phyloP scores from a whole-genome alignment of 2,329 filamentous ascomycete species.

The Chaetomium globosum region DNA sequence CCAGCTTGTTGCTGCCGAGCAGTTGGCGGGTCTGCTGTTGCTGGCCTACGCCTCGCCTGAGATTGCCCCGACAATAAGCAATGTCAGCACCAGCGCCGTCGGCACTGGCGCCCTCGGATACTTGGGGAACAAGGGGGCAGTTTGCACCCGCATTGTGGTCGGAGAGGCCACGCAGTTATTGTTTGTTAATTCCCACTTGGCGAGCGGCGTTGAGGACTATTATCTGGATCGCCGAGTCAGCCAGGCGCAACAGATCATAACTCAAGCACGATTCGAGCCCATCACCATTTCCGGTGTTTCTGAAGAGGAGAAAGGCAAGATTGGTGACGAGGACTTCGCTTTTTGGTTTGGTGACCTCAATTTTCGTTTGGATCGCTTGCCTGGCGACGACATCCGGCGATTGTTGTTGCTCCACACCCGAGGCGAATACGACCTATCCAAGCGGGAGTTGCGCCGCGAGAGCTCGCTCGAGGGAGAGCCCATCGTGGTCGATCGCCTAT shows the following conservation, averaged over 20 bases:
- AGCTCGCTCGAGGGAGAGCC: constrained; percentile 51
- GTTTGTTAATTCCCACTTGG: constrained; percentile 89
- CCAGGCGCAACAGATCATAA: constrained; percentile 80
- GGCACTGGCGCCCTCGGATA: constrained; percentile 91
- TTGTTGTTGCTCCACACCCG: constrained; percentile 79
- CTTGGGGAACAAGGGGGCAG: constrained; percentile 93
- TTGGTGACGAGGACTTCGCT: constrained; percentile 89
- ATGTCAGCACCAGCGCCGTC: constrained; percentile 78
- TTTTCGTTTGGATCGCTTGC: constrained; percentile 84
- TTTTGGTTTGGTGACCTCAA: constrained; percentile 98
- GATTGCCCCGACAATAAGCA: constrained; percentile 72
- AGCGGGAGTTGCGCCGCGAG: constrained; percentile 42
- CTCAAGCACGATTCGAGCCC: constrained; percentile 76
- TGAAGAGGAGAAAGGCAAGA: constrained; percentile 66
- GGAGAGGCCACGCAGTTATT: constrained; percentile 88
- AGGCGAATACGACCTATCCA: constrained; percentile 70
- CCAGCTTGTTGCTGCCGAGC: constrained; percentile 73
- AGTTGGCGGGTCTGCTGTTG: constrained; percentile 81
- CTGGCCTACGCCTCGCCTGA: constrained; percentile 83
- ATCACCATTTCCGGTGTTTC: constrained; percentile 66
- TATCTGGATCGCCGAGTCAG: constrained; percentile 83
- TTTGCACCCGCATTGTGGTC: constrained; percentile 77
- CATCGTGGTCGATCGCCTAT: constrained; percentile 52
- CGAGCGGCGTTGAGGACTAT: constrained; percentile 78
- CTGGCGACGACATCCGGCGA: constrained; percentile 85